phyloP scores from a whole-genome alignment of 2,329 filamentous ascomycete species.

The Purpureocillium takamizusanense region DNA sequence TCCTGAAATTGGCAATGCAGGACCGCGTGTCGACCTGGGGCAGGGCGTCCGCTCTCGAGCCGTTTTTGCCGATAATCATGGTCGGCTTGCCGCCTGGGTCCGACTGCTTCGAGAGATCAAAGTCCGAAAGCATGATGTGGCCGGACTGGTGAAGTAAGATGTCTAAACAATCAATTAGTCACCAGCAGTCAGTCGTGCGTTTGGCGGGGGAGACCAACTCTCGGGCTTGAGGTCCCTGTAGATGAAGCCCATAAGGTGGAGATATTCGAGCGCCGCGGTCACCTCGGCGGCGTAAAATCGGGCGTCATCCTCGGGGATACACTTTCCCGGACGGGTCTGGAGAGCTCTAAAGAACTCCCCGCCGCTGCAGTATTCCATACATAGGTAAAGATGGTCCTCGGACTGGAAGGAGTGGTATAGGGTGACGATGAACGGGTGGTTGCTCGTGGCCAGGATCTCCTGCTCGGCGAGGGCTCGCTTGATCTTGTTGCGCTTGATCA shows the following conservation, averaged over 20 bases:
- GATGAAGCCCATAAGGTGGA: constrained; percentile 98
- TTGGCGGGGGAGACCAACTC: constrained; percentile 55
- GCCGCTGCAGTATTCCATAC: constrained; percentile 99
- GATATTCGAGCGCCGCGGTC: constrained; percentile 88
- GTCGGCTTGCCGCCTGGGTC: constrained; percentile 91
- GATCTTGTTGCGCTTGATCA: constrained; percentile 99
- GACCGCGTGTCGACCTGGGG: constrained; percentile 98
- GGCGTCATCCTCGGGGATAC: constrained; percentile 91
- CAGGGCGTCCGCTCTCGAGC: constrained; percentile 74
- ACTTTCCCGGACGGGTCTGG: constrained; percentile 94
- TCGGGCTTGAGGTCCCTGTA: constrained; percentile 97
- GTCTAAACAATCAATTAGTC: constrained; percentile 41
- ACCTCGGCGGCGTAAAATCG: constrained; percentile 97
- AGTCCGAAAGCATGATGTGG: constrained; percentile 99
- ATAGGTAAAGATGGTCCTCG: constrained; percentile 96
- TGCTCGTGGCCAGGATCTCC: constrained; percentile 95
- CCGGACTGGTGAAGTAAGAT: constrained; percentile 98
- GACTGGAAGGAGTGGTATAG: constrained; percentile 99
- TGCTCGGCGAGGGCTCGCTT: constrained; percentile 96
- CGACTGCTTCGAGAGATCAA: constrained; percentile 96
- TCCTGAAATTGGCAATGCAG: constrained; percentile 95
- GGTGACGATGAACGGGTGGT: constrained; percentile 97
- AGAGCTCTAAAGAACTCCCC: constrained; percentile 97
- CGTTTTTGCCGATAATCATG: constrained; percentile 91
- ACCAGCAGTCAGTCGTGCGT: not conserved